A percentile compares a stretch with the other conserved stretches of the same genome.
phyloP scores from a whole-genome alignment of 1,284 basidiomycete genomes.

The Gomphus sp. region DNA sequence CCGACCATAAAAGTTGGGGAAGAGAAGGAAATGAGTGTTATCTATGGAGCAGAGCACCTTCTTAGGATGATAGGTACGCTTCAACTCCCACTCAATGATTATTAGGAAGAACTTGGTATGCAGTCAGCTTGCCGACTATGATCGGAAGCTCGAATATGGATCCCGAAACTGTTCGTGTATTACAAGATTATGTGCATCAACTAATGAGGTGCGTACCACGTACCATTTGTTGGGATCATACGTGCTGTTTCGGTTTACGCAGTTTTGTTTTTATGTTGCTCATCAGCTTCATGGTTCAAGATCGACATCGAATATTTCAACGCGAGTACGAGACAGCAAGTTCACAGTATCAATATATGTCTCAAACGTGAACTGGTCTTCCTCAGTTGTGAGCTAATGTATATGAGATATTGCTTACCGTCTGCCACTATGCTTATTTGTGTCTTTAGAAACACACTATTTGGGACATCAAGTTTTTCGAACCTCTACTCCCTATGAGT shows the following conservation, averaged over 20 bases:
- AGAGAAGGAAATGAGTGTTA: slow-evolving; percentile 79
- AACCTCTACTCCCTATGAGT: too few species aligned
- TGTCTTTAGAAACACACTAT: not conserved
- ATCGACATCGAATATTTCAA: slow-evolving; percentile 60
- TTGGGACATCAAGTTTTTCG: not conserved
- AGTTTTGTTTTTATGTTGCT: not conserved
- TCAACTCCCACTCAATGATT: slow-evolving; percentile 11
- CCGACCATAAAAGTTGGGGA: slow-evolving; percentile 57
- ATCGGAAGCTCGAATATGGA: slow-evolving; percentile 91
- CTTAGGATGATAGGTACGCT: slow-evolving; percentile 81
- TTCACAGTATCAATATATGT: slow-evolving; percentile 66
- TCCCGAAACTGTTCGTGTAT: slow-evolving; percentile 70
- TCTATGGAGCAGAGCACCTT: slow-evolving; percentile 95
- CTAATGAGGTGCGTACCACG: slow-evolving; percentile 68
- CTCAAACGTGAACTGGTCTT: slow-evolving; percentile 38
- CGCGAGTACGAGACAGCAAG: slow-evolving; percentile 66
- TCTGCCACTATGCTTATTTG: not conserved
- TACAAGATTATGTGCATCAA: slow-evolving; percentile 88
- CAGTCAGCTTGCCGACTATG: slow-evolving; percentile 71
- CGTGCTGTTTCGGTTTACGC: slow-evolving; percentile 1
- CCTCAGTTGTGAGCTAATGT: not conserved
- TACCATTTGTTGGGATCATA: slow-evolving; percentile 15
- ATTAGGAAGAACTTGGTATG: slow-evolving; percentile 20
- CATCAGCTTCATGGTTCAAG: slow-evolving; percentile 57
- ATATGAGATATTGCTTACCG: not conserved